Evolutionary conservation across 2,329 filamentous ascomycete species (phyloP).

Genomic region (Sporothrix pallida): DNA sequence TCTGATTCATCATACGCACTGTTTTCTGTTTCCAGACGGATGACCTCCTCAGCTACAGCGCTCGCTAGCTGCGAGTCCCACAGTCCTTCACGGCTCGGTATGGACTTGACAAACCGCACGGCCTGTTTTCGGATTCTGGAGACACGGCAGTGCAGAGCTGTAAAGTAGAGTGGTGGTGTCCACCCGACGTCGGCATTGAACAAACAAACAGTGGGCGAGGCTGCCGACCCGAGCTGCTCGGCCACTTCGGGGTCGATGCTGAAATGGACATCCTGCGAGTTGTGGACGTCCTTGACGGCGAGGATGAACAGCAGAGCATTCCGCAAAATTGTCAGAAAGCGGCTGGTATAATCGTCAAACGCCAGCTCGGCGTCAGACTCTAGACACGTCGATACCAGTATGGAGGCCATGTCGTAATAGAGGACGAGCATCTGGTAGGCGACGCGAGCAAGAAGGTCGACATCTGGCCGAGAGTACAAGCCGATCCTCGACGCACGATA

Average conservation of each 20-base stretch:
- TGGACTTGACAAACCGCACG: not conserved
- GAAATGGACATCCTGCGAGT: constrained; percentile 21
- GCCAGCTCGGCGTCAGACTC: constrained; percentile 1
- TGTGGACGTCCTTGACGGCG: constrained; percentile 14
- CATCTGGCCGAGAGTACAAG: not conserved
- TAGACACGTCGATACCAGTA: not conserved
- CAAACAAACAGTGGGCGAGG: not conserved
- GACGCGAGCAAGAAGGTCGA: constrained; percentile 12
- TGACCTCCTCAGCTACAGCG: not conserved
- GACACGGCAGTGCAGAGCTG: constrained; percentile 16
- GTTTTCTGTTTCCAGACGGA: not conserved
- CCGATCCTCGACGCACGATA: not conserved
- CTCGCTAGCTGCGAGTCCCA: constrained; percentile 22
- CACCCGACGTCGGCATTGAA: constrained; percentile 22
- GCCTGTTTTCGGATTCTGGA: constrained; percentile 1
- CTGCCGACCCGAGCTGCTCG: not conserved
- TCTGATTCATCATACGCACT: not conserved
- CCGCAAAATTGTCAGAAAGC: constrained; percentile 6
- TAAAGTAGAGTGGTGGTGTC: constrained; percentile 25
- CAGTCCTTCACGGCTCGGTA: constrained; percentile 19
- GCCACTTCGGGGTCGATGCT: not conserved
- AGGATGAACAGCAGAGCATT: constrained; percentile 15
- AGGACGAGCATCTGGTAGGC: constrained; percentile 16
- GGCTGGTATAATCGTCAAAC: not conserved
- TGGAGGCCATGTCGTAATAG: constrained; percentile 23